Evolutionary conservation across 73 alveolate genomes (phyloP).

Genomic region (Durusdinium trenchii): DNA sequence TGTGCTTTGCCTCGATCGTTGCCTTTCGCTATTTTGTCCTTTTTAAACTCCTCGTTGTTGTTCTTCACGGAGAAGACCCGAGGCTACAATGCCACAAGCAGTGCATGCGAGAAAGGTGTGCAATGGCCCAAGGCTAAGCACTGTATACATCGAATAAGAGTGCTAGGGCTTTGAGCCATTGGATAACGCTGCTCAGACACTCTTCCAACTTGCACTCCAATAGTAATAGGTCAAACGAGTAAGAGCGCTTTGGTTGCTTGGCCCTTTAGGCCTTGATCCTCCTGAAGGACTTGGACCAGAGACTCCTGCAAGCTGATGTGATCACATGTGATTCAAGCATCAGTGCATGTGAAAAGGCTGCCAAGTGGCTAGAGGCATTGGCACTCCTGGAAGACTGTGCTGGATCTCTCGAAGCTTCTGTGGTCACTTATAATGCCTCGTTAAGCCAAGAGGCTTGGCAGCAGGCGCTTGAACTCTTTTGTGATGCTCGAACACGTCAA

Average conservation of each 20-base stretch:
- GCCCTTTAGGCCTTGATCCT: constrained; percentile 1
- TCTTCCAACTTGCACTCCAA: no score
- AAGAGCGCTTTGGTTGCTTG: neutral
- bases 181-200: no score
- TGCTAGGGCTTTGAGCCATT: no score
- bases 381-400: neutral
- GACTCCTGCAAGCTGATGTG: neutral
- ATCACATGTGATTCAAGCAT: constrained; percentile 1
- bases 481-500: neutral
- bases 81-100: constrained; percentile 27
- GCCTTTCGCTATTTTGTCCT: neutral
- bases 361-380: neutral
- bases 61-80: neutral
- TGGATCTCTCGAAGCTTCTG: neutral
- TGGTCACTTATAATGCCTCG: constrained; percentile 13
- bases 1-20: no score
- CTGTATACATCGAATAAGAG: neutral
- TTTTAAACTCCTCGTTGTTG: no score
- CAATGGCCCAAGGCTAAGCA: neutral
- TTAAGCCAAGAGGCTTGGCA: neutral
- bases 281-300: neutral
- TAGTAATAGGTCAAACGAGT: neutral
- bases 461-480: neutral
- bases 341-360: neutral
- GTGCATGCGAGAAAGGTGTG: constrained; percentile 20